Evolutionary conservation across 352 stramenopile species (phyloP).

Genomic region (Pythium utonaiense): DNA sequence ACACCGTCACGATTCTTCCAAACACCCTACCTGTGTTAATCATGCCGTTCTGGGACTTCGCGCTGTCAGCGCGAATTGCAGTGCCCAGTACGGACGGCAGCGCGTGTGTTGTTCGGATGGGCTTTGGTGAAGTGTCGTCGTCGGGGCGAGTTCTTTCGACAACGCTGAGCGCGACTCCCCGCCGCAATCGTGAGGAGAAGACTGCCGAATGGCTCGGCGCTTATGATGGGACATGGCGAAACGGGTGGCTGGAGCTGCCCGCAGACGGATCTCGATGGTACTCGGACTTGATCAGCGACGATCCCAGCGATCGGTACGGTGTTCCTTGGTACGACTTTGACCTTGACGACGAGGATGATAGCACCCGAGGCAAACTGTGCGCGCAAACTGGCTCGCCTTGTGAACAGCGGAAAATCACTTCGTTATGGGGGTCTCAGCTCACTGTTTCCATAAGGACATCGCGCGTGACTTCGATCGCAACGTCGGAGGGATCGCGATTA

Average conservation of each 20-base stretch:
- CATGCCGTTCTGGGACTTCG: constrained; percentile 38
- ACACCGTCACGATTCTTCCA: constrained; percentile 20
- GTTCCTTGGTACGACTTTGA: not conserved
- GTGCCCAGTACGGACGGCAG: constrained; percentile 32
- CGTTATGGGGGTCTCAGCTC: not conserved
- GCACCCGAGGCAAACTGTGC: not conserved
- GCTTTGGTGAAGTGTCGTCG: not conserved
- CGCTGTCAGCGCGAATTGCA: constrained; percentile 20
- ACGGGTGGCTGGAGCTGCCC: constrained; percentile 40
- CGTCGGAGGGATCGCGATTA: not conserved
- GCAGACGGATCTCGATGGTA: constrained; percentile 15
- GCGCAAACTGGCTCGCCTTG: not conserved
- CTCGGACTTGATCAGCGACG: constrained; percentile 27
- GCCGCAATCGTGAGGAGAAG: not conserved
- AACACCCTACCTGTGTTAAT: constrained; percentile 31
- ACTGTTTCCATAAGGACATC: not conserved
- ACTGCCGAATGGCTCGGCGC: constrained; percentile 5
- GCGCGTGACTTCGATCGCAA: not conserved
- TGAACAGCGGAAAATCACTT: not conserved
- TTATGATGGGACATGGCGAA: constrained; percentile 18
- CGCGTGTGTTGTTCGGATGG: constrained; percentile 34
- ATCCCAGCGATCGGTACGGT: not conserved
- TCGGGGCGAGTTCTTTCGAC: not conserved
- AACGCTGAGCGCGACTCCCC: not conserved
- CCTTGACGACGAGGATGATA: not conserved